Evolutionary conservation across 2,329 filamentous ascomycete genomes (phyloP).

Genomic region (Escovopsis weberi): DNA sequence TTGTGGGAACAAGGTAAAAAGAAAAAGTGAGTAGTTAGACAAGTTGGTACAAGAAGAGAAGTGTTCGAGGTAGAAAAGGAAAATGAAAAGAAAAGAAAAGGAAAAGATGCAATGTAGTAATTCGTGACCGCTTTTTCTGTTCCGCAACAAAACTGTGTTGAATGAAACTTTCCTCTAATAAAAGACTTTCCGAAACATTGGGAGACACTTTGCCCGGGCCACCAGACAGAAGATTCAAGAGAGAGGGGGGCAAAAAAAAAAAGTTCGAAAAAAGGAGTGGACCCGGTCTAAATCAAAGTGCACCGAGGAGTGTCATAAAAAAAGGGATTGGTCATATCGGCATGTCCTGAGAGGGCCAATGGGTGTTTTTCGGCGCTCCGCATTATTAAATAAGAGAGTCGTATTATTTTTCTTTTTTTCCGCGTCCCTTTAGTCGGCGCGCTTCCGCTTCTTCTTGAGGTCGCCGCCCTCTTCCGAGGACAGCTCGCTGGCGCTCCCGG

Average conservation of each 20-base stretch:
- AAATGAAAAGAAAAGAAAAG: conserved; percentile 4
- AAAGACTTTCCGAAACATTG: conserved; percentile 9
- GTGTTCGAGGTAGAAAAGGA: too few species aligned
- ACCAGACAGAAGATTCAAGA: neutral
- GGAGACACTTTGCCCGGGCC: neutral
- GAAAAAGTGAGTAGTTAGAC: conserved; percentile 16
- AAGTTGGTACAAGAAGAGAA: conserved; percentile 32
- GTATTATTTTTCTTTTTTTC: neutral
- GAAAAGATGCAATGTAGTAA: conserved; percentile 20
- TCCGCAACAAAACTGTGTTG: conserved; percentile 17
- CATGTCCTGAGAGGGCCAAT: neutral
- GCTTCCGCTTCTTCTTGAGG: conserved; percentile 55
- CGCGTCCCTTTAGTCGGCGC: conserved; percentile 38
- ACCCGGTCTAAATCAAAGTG: neutral
- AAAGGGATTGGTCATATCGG: conserved; percentile 2
- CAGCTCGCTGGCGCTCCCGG: conserved; percentile 47
- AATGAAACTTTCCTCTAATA: conserved; percentile 17
- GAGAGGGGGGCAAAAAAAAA: too few species aligned
- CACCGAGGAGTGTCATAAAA: conserved; percentile 5
- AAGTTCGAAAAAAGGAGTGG: too few species aligned
- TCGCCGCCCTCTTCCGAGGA: conserved; percentile 39
- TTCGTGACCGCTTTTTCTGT: conserved; percentile 24
- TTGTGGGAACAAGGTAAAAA: conserved; percentile 1
- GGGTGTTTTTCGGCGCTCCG: neutral
- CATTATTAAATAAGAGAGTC: neutral